These are phyloP conservation scores for Datisca glomerata DNA, from an alignment of 306 rosid species.

Conservation along the genomic window DNA sequence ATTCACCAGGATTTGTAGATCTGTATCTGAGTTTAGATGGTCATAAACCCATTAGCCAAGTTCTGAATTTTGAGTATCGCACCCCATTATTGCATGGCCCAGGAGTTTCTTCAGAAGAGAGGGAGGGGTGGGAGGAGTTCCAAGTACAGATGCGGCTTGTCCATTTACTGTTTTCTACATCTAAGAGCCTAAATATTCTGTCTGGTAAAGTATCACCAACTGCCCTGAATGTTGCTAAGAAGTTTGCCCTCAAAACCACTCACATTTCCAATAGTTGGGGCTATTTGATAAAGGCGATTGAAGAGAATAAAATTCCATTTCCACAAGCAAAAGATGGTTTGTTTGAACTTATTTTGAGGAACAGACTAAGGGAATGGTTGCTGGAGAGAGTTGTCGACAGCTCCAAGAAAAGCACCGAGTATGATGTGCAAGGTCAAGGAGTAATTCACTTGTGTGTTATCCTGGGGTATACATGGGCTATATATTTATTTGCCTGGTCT, in stretches of 20 bases:
- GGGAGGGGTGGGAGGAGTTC: constrained; percentile 44
- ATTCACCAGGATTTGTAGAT: constrained; percentile 45
- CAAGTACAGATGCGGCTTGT: constrained; percentile 65
- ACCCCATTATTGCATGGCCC: constrained; percentile 36
- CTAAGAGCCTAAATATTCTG: constrained; percentile 38
- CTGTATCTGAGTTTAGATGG: constrained; percentile 70
- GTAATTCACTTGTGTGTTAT: constrained; percentile 89
- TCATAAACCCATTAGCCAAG: constrained; percentile 79
- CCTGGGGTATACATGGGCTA: constrained; percentile 81
- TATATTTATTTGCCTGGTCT: constrained; percentile 58
- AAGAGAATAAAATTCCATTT: constrained; percentile 32
- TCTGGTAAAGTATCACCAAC: constrained; percentile 38
- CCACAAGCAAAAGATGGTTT: constrained; percentile 56
- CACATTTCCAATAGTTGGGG: constrained; percentile 52
- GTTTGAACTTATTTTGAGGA: constrained; percentile 46
- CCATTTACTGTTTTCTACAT: constrained; percentile 51
- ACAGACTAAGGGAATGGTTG: constrained; percentile 75
- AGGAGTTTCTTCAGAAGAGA: constrained; percentile 29
- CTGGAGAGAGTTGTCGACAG: constrained; percentile 61
- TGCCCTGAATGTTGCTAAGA: constrained; percentile 50
- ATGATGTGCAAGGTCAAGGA: constrained; percentile 72
- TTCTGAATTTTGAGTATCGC: constrained; percentile 68
- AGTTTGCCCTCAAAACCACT: constrained; percentile 44
- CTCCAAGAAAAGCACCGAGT: constrained; percentile 44
- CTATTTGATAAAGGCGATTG: constrained; percentile 36